Conservation (phyloP, 306 rosid genomes). For the Prosopis cineraria region DNA sequence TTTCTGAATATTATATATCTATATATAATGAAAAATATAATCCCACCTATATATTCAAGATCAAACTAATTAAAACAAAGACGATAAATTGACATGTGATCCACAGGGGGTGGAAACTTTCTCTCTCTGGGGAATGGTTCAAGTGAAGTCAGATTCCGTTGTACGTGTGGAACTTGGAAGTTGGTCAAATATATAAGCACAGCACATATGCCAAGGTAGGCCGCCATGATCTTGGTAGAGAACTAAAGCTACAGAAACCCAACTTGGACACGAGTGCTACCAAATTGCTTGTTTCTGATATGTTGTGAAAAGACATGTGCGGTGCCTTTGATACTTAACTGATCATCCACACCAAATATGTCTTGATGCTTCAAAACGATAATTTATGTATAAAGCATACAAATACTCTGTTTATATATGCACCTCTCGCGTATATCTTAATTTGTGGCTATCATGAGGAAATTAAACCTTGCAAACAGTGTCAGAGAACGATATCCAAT, state of each 20-base stretch:
- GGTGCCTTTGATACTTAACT: neutral
- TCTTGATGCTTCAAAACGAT: neutral
- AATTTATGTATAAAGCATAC: neutral
- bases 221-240: neutral
- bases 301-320: conserved; percentile 20
- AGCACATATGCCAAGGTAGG: neutral
- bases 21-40: neutral
- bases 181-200: neutral
- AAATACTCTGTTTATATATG: neutral
- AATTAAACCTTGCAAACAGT: too few species aligned
- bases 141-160: too few species aligned
- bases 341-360: neutral
- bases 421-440: neutral
- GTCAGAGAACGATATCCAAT: neutral
- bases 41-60: neutral
- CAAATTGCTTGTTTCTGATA: conserved; percentile 10
- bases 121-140: too few species aligned
- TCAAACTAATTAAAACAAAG: neutral
- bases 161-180: neutral
- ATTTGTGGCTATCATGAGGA: too few species aligned
- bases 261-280: conserved; percentile 6
- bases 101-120: too few species aligned
- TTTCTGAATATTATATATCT: too few species aligned
- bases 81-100: too few species aligned
- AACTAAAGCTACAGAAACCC: neutral